Base-by-base conservation (phyloP, 306 rosid species). In the Aeschynomene evenia region DNA sequence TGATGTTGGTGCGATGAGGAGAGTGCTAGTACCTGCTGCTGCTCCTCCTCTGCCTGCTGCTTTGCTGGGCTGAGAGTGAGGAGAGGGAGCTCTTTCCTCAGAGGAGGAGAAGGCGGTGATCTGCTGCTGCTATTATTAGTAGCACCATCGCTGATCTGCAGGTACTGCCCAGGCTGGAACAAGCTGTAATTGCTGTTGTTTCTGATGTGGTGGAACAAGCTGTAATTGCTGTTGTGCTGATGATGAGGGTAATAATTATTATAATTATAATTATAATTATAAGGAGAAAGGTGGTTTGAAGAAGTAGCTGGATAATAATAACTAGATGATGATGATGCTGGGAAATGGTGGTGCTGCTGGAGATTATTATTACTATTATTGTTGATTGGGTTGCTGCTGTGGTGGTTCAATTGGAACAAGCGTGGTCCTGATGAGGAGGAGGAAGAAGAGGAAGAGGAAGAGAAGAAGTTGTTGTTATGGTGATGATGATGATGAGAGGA, bases 41-140 rank as follows among this genome's bases (percentile, higher is more conserved):
- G n/a, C n/a, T n/a, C n/a, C n/a, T n/a, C n/a, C 9, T 19, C 65
- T 7, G 60, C 48, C 0, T 74, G 42, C 54, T 67, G 78, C 33
- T 73, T 86, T 4, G 91, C 28, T 1, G 93, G 89, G 73, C 78
- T 83, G 4, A 86, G 70, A 69, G 72, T 65, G 1, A 90, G 59
- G 37, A 93, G 96, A 1, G 96, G 98, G 8, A 90, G 96, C 28
- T 93, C 96, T 73, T 88, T 85, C 56, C 88, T 80, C 28, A 90
- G 82, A 58, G 98, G 98, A 31, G 98, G 98, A 0, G 96, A 93
- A 5, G 96, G 81, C 0, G 91, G 87, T 11, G 84, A 65, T n/a
- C n/a, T n/a, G n/a, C n/a, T n/a, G n/a, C n/a, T n/a, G n/a, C n/a
- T n/a, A n/a, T n/a, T n/a, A n/a, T n/a, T n/a, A n/a, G n/a, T n/a